Percentiles rank a stretch among this genome's conserved stretches.
Evolutionary conservation across 2,329 filamentous ascomycete species (phyloP).

Genomic region (Hypomyces perniciosus): DNA sequence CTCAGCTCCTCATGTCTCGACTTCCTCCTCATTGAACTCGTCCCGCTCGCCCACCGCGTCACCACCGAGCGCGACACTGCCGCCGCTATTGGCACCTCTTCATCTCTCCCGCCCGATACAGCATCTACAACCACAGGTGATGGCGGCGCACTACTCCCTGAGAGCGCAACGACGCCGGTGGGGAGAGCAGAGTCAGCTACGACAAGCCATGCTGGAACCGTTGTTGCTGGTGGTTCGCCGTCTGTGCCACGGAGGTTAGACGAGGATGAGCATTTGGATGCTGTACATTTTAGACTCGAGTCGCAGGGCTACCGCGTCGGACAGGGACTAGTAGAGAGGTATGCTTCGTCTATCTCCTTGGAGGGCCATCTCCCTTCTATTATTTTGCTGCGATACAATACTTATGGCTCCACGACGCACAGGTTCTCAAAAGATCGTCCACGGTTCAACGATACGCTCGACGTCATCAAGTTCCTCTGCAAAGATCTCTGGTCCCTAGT

Average conservation of each 20-base stretch:
- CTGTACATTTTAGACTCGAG: slow-evolving; percentile 80
- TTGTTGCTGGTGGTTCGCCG: neutral
- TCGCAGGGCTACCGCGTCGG: slow-evolving; percentile 85
- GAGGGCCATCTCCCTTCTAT: too few species aligned
- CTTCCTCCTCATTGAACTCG: slow-evolving; percentile 91
- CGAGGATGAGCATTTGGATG: slow-evolving; percentile 78
- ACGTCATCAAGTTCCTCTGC: slow-evolving; percentile 97
- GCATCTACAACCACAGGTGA: neutral
- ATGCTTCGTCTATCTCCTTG: slow-evolving; percentile 19
- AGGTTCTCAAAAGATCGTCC: slow-evolving; percentile 80
- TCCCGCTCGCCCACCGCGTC: slow-evolving; percentile 86
- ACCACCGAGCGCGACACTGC: slow-evolving; percentile 62
- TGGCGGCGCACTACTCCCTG: neutral
- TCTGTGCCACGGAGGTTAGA: slow-evolving; percentile 35
- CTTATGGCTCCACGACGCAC: neutral
- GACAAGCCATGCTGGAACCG: neutral
- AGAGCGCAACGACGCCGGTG: slow-evolving; percentile 14
- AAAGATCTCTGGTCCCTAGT: slow-evolving; percentile 95
- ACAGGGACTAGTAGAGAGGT: slow-evolving; percentile 87
- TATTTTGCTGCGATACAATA: slow-evolving; percentile 4
- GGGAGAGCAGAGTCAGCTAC: neutral
- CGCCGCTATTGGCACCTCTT: slow-evolving; percentile 20
- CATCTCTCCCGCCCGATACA: neutral
- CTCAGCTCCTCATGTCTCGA: slow-evolving; percentile 83
- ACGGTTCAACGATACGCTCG: slow-evolving; percentile 84